Evolutionary conservation across 2,329 filamentous ascomycete species (phyloP), one percentile per base, ranked within the genome.

Genomic region (Apiospora saccharicola): DNA sequence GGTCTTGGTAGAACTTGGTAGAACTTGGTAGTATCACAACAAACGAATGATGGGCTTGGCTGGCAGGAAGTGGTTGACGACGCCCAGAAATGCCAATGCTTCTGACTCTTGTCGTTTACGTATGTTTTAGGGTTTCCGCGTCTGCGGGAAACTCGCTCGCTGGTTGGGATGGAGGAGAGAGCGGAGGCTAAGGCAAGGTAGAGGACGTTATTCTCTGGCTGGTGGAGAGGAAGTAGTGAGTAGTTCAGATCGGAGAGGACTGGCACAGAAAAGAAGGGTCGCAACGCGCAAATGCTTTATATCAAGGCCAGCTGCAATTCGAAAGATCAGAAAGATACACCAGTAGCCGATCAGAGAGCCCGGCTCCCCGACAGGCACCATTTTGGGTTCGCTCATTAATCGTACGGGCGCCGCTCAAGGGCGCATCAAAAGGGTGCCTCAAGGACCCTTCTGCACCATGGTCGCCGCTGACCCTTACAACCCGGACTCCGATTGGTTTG

Each of bases 351-450:
- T 12, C 57, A 64, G 19, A 37, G 57, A 5, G n/a, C 34, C 57
- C 57, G 34, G 34, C 3, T 41, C n/a, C n/a, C 34, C 57, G 57
- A n/a, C 57, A 12, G 19, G 7, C 26, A 30, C 57, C 57, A 37
- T 41, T 64, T 64, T 64, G 57, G 57, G 57, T 64, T 64, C 57
- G 7, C 12, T 24, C 57, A 41, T 64, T 64, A 64, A 34, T 64
- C 57, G 57, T 64, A 64, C 37, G 57, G 57, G 10, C 22, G 41
- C 19, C 41, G 19, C 30, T 34, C 53, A 8, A 41, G 37, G 37
- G 37, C 10, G 37, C 37, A 10, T 10, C 37, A 37, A 41, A 41
- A 10, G 37, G 37, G 37, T 8, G 8, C 37, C 37, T 41, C 37
- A 41, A 41, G 10, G 37, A 10, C 10, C 8, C 37, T 8, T 10